Evolutionary conservation across 345 rosid species (phyloP), one percentile per base, ranked within the genome.

Genomic region (sweet orange (Citrus sinensis)): DNA sequence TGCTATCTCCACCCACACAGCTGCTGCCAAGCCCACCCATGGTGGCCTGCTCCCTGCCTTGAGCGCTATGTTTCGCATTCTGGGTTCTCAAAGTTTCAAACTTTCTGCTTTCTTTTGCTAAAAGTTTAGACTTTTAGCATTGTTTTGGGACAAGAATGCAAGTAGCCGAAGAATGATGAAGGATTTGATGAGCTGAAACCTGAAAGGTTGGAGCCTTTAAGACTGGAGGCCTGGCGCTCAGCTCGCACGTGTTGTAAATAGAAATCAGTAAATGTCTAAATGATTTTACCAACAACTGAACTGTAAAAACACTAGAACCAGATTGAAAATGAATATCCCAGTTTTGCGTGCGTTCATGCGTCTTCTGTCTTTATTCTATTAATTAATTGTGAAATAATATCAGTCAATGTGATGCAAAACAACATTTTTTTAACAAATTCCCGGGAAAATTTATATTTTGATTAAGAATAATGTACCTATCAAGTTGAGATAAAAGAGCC

Each of bases 1-100:
- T 0, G 93, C 82, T 59, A 92, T 74, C 81, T 91, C 85, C 37
- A 97, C 92, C 98, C 99, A 94, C 0, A 91, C 88, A 9, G 99
- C 99, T 0, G 99, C 98, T 1, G 95, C 97, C 29, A 94, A 86
- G 0, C 98, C 98, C 64, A 94, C 93, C 99, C 99, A 96, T 2
- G 99, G 99, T 13, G 99, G 98, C 77, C 97, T 86, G 78, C 92
- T 96, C 55, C 98, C 98, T 2, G 86, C 85, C 83, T 94, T 96
- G 5, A 91, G 86, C 54, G 79, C 89, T 27, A 76, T 10, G 0
- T 70, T 49, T 54, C 24, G 32, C 74, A 70, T 49, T 51, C 73
- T 27, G 68, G 40, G 42, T 32, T 1, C 58, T 65, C 22, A 32
- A 65, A 65, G 68, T 65, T 65, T 35, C 11, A 65, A 35, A 32